Conservation (phyloP, 1,139 yeast species). For the Groenewaldozyma sp. region DNA sequence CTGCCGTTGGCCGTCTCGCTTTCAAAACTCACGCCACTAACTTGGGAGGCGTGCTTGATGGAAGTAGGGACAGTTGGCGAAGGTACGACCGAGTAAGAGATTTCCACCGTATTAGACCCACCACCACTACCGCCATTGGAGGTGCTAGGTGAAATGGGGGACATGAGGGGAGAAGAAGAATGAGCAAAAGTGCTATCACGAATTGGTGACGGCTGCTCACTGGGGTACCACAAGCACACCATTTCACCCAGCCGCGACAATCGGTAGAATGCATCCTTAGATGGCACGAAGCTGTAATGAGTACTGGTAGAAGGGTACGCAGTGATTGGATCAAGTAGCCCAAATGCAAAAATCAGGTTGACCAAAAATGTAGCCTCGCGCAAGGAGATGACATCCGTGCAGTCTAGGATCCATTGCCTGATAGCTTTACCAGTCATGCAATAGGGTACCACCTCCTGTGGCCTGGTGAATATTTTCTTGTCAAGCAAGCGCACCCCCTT, state of each 20-base stretch:
- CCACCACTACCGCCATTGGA: too few relatives aligned
- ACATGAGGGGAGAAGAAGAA: neutral
- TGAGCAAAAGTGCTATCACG: too few relatives aligned
- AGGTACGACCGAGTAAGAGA: neutral
- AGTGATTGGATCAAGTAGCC: conserved; percentile 35
- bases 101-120: too few relatives aligned
- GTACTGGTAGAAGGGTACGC: conserved; percentile 8
- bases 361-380: conserved; percentile 58
- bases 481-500: conserved; percentile 56
- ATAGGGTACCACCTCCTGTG: conserved; percentile 29
- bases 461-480: conserved; percentile 25
- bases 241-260: conserved; percentile 34
- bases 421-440: conserved; percentile 69
- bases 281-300: conserved; percentile 14
- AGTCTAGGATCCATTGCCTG: conserved; percentile 83
- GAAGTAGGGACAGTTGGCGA: neutral
- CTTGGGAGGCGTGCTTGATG: too few relatives aligned
- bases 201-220: too few relatives aligned
- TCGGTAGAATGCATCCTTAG: conserved; percentile 33
- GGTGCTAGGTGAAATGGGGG: too few relatives aligned
- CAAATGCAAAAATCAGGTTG: conserved; percentile 42
- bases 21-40: too few relatives aligned
- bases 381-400: conserved; percentile 57
- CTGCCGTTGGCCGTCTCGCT: neutral
- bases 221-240: conserved; percentile 29